A percentile compares a stretch with the other conserved stretches of the same genome.
phyloP scores from a whole-genome alignment of 177 flowering plant genomes.

The Vitis hybrid region DNA sequence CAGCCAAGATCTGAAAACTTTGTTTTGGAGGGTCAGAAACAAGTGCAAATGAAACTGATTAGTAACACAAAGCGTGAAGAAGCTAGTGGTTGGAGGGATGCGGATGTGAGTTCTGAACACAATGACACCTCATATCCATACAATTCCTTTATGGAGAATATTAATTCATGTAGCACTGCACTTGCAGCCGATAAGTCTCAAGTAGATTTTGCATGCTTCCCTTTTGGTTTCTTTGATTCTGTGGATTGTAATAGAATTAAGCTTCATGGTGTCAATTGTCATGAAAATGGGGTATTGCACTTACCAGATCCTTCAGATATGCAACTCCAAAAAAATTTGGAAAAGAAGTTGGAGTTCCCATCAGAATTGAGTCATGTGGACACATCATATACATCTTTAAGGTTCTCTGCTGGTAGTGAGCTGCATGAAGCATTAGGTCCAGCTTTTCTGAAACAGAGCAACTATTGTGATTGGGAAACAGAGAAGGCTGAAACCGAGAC shows the following conservation, averaged over 20 bases:
- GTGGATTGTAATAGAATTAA: slow-evolving; percentile 15
- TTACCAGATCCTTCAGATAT: slow-evolving; percentile 24
- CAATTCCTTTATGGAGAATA: slow-evolving; percentile 14
- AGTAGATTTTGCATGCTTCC: slow-evolving; percentile 18
- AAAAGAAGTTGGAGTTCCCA: slow-evolving; percentile 24
- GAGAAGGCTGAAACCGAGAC: slow-evolving; percentile 31
- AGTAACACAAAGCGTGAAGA: slow-evolving; percentile 17
- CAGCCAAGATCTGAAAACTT: slow-evolving; percentile 19
- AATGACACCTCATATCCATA: slow-evolving; percentile 10
- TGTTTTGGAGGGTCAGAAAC: slow-evolving; percentile 23
- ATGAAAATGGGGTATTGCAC: slow-evolving; percentile 24
- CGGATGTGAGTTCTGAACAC: slow-evolving; percentile 10
- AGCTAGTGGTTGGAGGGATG: slow-evolving; percentile 25
- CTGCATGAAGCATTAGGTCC: slow-evolving; percentile 80
- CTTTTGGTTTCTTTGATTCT: slow-evolving; percentile 18
- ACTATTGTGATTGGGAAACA: slow-evolving; percentile 28
- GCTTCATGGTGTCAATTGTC: slow-evolving; percentile 17
- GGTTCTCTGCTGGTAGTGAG: slow-evolving; percentile 67
- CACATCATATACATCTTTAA: slow-evolving; percentile 24
- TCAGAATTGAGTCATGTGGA: slow-evolving; percentile 24
- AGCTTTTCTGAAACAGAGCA: slow-evolving; percentile 37
- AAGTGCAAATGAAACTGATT: slow-evolving; percentile 18
- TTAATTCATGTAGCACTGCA: slow-evolving; percentile 15
- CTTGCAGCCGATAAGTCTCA: slow-evolving; percentile 21
- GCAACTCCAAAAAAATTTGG: slow-evolving; percentile 21